Conservation (phyloP, 2,329 filamentous ascomycete species). For the Exophiala sp. region DNA sequence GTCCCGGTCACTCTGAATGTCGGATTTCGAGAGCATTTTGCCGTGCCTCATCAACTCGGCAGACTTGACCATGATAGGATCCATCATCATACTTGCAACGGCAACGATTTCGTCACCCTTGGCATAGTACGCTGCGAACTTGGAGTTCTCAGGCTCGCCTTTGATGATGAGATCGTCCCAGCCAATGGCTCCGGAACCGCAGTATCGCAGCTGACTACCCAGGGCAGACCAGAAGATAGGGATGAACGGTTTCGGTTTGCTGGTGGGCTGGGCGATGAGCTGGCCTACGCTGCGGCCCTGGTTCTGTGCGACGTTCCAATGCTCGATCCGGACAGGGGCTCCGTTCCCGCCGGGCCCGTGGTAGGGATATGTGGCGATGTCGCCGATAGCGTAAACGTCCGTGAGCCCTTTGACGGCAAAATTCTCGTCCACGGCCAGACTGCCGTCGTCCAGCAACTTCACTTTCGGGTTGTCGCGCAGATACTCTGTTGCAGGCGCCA, state of each 20-base stretch:
- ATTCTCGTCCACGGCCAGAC: constrained; percentile 69
- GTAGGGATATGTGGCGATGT: constrained; percentile 94
- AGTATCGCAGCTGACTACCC: constrained; percentile 84
- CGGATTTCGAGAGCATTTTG: constrained; percentile 75
- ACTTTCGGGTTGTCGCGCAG: constrained; percentile 66
- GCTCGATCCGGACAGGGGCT: constrained; percentile 74
- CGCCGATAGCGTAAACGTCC: constrained; percentile 86
- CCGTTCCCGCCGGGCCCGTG: constrained; percentile 78
- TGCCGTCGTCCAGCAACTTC: constrained; percentile 75
- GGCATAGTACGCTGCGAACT: constrained; percentile 85
- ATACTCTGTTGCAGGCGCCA: constrained; percentile 77
- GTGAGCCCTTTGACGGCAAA: constrained; percentile 70
- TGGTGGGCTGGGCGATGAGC: constrained; percentile 62
- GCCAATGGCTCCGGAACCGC: constrained; percentile 74
- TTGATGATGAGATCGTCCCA: constrained; percentile 81
- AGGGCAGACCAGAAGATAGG: constrained; percentile 97
- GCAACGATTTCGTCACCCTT: constrained; percentile 83
- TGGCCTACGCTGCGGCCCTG: constrained; percentile 72
- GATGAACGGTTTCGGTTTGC: constrained; percentile 66
- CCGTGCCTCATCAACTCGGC: constrained; percentile 77
- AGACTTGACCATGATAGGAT: constrained; percentile 76
- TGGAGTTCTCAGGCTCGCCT: constrained; percentile 68
- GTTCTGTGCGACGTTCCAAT: constrained; percentile 96
- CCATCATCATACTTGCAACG: constrained; percentile 82
- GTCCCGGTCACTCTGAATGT: constrained; percentile 56